Evolutionary conservation across 352 stramenopile genomes (phyloP), one percentile per base, ranked within the genome.

Genomic region (Saprolegnia parasitica): DNA sequence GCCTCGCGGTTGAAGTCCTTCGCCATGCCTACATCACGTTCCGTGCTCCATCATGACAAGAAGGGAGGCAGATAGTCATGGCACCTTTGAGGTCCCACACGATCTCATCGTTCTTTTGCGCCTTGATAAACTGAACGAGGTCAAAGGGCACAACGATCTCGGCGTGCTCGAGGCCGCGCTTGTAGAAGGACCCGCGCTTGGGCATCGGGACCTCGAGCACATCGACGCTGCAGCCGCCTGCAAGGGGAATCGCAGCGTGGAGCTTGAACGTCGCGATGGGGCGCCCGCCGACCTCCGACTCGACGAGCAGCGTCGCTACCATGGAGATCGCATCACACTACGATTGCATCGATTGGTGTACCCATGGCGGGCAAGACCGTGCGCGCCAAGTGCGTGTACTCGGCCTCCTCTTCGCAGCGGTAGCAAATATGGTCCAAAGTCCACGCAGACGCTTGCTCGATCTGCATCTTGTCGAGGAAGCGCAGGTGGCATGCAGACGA

Each of bases 81-180:
- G 16, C 60, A 65, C 46, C 35, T 45, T 72, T 72, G 16, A 67
- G 56, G 42, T 67, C 66, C 40, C 54, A 72, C 9, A 26, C 9
- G 32, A 56, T 46, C 13, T 9, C 13, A 8, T 24, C 54, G 18
- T 49, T 18, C 15, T 65, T 39, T 11, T 68, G 18, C 20, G 37
- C 24, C 11, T 65, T n/a, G 6, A 68, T 24, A 57, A 72, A 72
- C 13, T 67, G 13, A 29, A 58, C 66, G 35, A 72, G 37, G 45
- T 56, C 56, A 37, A 45, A 60, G n/a, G 56, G 56, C n/a, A 72
- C 66, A 35, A 72, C 66, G 32, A 72, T 47, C 35, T 72, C 66
- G 57, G 58, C 32, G 37, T 72, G 66, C 52, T 72, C 66, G 46
- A 72, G 58, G 24, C 66, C 55, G 39, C 56, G 50, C 29, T 66